These are phyloP conservation scores for Basipetospora chlamydospora DNA, from an alignment of 2,329 filamentous ascomycete genomes.

Conservation along the genomic window DNA sequence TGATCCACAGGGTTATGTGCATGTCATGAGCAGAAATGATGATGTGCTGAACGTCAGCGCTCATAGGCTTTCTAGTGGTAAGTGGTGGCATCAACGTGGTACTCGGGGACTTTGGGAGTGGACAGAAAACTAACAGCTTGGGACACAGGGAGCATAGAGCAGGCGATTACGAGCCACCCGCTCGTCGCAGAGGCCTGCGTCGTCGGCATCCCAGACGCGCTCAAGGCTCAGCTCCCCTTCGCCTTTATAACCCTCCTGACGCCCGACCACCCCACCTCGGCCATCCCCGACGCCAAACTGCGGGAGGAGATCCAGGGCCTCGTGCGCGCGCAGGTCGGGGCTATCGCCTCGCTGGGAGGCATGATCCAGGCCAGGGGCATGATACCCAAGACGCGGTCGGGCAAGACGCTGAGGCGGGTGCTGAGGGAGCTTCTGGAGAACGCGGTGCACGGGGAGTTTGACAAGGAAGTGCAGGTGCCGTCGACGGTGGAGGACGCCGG, in stretches of 20 bases:
- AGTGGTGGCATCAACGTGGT: too few species aligned
- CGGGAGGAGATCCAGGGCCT: constrained; percentile 52
- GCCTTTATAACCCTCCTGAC: constrained; percentile 56
- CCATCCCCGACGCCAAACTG: constrained; percentile 30
- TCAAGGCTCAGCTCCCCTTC: constrained; percentile 87
- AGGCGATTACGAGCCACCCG: constrained; percentile 73
- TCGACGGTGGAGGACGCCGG: constrained; percentile 72
- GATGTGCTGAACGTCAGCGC: constrained; percentile 95
- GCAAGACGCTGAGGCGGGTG: constrained; percentile 76
- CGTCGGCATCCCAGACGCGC: constrained; percentile 66
- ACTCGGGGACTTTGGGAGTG: too few species aligned
- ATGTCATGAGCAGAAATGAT: constrained; percentile 54
- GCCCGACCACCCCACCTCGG: constrained; percentile 32
- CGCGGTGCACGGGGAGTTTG: constrained; percentile 57
- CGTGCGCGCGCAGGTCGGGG: constrained; percentile 69
- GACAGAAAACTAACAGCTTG: too few species aligned
- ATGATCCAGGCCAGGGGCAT: constrained; percentile 74
- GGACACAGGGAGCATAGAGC: constrained; percentile 79
- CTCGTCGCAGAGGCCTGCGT: constrained; percentile 73
- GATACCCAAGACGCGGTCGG: constrained; percentile 85
- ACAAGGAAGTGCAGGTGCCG: constrained; percentile 58
- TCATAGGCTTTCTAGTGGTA: constrained; percentile 77
- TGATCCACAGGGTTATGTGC: constrained; percentile 55
- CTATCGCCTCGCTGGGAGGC: constrained; percentile 73
- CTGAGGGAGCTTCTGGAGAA: constrained; percentile 76